Base-by-base conservation (phyloP, 2,329 filamentous ascomycete species). In the Sarocladium strictum region DNA sequence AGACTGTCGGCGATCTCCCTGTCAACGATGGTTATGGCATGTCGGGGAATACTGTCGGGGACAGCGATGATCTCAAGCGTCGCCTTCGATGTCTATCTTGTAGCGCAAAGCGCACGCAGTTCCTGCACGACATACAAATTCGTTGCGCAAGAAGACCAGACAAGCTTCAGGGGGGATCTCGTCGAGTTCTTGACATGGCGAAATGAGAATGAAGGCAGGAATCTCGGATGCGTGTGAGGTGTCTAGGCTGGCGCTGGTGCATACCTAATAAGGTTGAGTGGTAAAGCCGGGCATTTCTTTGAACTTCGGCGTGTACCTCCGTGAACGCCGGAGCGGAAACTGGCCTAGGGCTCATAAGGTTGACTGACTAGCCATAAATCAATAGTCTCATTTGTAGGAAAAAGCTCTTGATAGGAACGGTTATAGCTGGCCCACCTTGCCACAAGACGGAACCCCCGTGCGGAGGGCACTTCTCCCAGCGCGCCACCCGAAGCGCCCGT, bases 401-500 rank as follows among this genome's bases (percentile, higher is more conserved):
- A 19, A n/a, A 24, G 11, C 21, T 6, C 29, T 26, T 47, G 43
- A 47, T 29, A 47, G 43, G 24, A 15, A 47, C 43, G 43, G 7
- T 24, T 47, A 27, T 15, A 15, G 21, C 29, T 27, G 43, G 43
- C 43, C 21, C 43, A 17, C 43, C 11, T n/a, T 5, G 35, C 43
- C 3, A 24, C 9, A 9, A 29, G 43, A 47, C 43, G 43, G 43
- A 47, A 47, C 43, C 43, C 43, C 43, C 43, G 43, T 47, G 40
- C 10, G 40, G 40, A 43, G 21, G 17, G 15, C 7, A 7, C 29
- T 32, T 23, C 21, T 43, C 21, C 7, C 21, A 43, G 40, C 17
- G 40, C 40, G 21, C 15, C 40, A 38, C n/a, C n/a, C 29, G 29
- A 32, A n/a, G n/a, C 29, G 29, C 7, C 12, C 29, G 6, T 32